These are phyloP conservation scores for Cytospora leucostoma DNA, from an alignment of 2,329 filamentous ascomycete species.

Conservation along the genomic window DNA sequence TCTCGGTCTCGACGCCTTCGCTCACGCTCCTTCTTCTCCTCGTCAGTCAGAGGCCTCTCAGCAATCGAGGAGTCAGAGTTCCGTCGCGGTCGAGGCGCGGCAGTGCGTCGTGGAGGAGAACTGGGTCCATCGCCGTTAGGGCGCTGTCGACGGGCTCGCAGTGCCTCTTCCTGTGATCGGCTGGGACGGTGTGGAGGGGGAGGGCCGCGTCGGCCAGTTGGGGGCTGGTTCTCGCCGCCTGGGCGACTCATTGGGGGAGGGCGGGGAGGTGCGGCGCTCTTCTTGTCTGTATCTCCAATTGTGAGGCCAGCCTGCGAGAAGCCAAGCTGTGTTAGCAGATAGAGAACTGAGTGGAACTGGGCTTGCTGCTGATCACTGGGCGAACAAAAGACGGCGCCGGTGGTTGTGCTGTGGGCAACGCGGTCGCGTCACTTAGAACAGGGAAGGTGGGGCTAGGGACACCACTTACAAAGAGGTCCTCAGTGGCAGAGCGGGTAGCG, in stretches of 20 bases:
- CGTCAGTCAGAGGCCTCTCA: constrained; percentile 60
- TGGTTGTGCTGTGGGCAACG: constrained; percentile 15
- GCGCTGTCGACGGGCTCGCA: constrained; percentile 48
- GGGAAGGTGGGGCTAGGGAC: constrained; percentile 8
- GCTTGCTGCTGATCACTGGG: constrained; percentile 2
- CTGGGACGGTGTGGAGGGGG: constrained; percentile 58
- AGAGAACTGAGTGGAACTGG: neutral
- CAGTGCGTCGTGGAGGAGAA: constrained; percentile 37
- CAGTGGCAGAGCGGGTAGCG: constrained; percentile 55
- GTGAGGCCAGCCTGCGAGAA: constrained; percentile 64
- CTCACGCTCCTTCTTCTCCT: constrained; percentile 55
- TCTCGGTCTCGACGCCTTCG: constrained; percentile 52
- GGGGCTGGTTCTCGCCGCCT: constrained; percentile 51
- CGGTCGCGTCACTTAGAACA: constrained; percentile 3
- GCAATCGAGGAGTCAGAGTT: constrained; percentile 78
- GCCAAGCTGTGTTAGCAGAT: constrained; percentile 35
- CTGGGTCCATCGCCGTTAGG: constrained; percentile 39
- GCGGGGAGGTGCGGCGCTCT: constrained; percentile 35
- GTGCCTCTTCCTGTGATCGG: constrained; percentile 67
- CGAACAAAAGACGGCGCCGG: neutral
- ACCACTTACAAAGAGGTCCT: constrained; percentile 75
- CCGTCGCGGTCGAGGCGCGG: constrained; percentile 49
- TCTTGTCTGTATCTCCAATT: constrained; percentile 65
- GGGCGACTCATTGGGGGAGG: constrained; percentile 43
- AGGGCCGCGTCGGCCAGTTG: constrained; percentile 47